Base-by-base conservation (phyloP, 495 filamentous ascomycete genomes). In the Neurospora terricola region DNA sequence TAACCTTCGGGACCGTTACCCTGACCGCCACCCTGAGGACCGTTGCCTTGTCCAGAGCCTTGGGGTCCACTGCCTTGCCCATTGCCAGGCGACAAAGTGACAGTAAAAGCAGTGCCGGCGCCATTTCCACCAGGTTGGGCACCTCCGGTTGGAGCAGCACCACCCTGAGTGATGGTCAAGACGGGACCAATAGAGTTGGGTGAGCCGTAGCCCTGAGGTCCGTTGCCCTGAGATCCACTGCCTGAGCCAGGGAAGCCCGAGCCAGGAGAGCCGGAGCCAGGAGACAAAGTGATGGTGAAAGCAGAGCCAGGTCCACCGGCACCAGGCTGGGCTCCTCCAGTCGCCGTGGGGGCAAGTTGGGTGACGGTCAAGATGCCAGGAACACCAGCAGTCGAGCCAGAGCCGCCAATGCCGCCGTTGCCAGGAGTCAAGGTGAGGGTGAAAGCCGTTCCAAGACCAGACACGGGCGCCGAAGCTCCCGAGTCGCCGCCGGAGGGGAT, bases 121-220 rank as follows among this genome's bases (percentile, higher is more conserved):
- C 54, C 54, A 34, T 62, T 62, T 6, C 54, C 54, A 62, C 40
- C 70, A 16, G 62, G 68, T 11, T 59, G 34, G 23, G n/a, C n/a
- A 70, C 42, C 36, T 62, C 72, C 72, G 8, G 38, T 45, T n/a
- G 69, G 16, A 21, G 45, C 39, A 38, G 54, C 21, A n/a, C 36
- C 23, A 36, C 70, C 62, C 34, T 72, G 54, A 9, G 70, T 74
- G 12, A 74, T 69, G 18, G 73, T 74, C 30, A 66, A 42, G 8
- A 43, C 21, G 36, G 45, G 45, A 3, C 45, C 45, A 10, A 54
- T 9, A 0, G 43, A 48, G 43, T 48, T 48, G n/a, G 43, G 43
- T 48, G 43, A 48, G 43, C 43, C 43, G 43, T 48, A 48, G 9
- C 43, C 43, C n/a, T 48, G 43, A 48, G 43, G 43, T 23, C n/a